Conservation (phyloP, 2,329 filamentous ascomycete genomes). For the Macrophomina phaseolina region DNA sequence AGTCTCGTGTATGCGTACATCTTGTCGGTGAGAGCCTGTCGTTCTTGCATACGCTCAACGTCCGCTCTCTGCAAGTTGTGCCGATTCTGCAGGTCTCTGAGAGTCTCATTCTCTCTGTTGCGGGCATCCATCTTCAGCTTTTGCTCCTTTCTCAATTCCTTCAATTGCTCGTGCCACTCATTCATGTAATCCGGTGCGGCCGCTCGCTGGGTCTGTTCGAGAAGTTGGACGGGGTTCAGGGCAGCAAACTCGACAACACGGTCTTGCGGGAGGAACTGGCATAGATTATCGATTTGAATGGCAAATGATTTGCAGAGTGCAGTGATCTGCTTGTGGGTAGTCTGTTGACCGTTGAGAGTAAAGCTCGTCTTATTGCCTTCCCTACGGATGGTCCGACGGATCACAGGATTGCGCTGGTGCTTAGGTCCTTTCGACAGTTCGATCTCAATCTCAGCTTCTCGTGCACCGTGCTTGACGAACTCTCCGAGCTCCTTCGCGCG, state of each 20-base stretch:
- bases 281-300: conserved; percentile 97
- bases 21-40: conserved; percentile 69
- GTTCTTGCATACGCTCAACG: conserved; percentile 80
- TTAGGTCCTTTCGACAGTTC: conserved; percentile 73
- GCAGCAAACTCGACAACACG: conserved; percentile 92
- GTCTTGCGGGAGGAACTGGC: conserved; percentile 95
- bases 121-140: conserved; percentile 67
- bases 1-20: conserved; percentile 69
- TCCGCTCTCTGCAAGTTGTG: conserved; percentile 79
- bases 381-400: conserved; percentile 77
- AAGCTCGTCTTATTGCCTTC: conserved; percentile 85
- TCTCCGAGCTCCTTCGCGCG: conserved; percentile 84
- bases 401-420: conserved; percentile 70
- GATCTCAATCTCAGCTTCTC: conserved; percentile 83
- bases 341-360: conserved; percentile 71
- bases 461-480: conserved; percentile 89
- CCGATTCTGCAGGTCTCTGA: conserved; percentile 72
- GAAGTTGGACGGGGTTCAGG: conserved; percentile 78
- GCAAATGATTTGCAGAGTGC: conserved; percentile 72
- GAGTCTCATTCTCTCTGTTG: conserved; percentile 64
- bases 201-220: conserved; percentile 86
- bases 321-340: conserved; percentile 67
- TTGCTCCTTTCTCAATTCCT: conserved; percentile 70
- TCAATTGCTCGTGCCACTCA: conserved; percentile 76
- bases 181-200: conserved; percentile 84